Evolutionary conservation across 176 grass and related monocot species (phyloP).

Genomic region (Musa schizocarpa): DNA sequence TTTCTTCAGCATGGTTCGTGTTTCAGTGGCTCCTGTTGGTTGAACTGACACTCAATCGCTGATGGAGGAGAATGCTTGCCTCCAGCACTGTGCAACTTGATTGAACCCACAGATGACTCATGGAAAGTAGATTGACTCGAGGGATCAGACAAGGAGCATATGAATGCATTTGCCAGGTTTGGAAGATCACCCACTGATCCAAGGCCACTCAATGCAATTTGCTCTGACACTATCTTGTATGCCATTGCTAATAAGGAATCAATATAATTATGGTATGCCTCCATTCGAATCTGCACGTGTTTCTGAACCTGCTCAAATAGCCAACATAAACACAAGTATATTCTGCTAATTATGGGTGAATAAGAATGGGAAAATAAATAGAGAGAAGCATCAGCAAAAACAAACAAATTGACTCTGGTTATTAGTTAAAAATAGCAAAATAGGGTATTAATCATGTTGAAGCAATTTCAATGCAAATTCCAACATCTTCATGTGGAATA

Average conservation of each 20-base stretch:
- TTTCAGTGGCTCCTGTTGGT: background rate
- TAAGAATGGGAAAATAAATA: background rate
- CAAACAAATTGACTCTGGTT: no score
- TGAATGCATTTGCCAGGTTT: conserved; percentile 30
- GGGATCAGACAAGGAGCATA: conserved; percentile 44
- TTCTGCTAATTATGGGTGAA: background rate
- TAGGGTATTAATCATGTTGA: no score
- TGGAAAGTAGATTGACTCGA: conserved; percentile 56
- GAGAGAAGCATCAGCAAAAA: background rate
- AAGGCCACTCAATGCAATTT: conserved; percentile 45
- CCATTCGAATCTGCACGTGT: conserved; percentile 90
- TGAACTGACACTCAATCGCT: conserved; percentile 20
- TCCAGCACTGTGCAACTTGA: conserved; percentile 48
- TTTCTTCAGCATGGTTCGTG: background rate
- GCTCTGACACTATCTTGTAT: conserved; percentile 80
- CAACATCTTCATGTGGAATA: background rate
- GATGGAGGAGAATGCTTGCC: conserved; percentile 32
- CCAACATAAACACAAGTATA: background rate
- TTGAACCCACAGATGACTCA: conserved; percentile 65
- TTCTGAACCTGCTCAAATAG: conserved; percentile 63
- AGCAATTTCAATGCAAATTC: background rate
- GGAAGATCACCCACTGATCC: conserved; percentile 39
- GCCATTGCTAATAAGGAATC: conserved; percentile 74
- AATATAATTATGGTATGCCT: conserved; percentile 83
- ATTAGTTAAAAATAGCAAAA: no score